A percentile compares a stretch with the other conserved stretches of the same genome.
Evolutionary conservation across 768 basidiomycete genomes (phyloP).

Genomic region (Tephrocybe sp.): DNA sequence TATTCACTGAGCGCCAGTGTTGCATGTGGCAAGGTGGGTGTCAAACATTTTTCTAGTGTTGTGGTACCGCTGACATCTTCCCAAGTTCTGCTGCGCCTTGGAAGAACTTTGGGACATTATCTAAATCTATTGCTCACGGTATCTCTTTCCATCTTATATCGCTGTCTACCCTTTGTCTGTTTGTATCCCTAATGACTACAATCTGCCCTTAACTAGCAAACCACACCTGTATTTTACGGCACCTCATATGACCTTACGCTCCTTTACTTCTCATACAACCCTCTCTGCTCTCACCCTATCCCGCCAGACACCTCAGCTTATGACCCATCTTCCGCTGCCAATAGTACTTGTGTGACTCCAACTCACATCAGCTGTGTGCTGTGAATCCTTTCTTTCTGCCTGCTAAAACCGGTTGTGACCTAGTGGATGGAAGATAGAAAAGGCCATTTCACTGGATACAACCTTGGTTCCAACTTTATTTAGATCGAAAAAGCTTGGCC

Average conservation of each 20-base stretch:
- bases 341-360: too few relatives aligned
- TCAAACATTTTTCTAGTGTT: not conserved
- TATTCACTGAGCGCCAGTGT: slow-evolving; percentile 92
- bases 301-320: slow-evolving; percentile 6
- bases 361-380: too few relatives aligned
- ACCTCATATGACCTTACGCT: slow-evolving; percentile 8
- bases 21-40: slow-evolving; percentile 91
- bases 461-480: too few relatives aligned
- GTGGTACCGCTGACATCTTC: not conserved
- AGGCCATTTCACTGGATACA: too few relatives aligned
- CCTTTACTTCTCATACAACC: slow-evolving; percentile 7
- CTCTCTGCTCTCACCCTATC: too few relatives aligned
- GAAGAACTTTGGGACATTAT: slow-evolving; percentile 97
- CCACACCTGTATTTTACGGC: slow-evolving; percentile 13
- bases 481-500: too few relatives aligned
- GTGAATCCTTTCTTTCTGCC: too few relatives aligned
- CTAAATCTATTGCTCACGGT: slow-evolving; percentile 29
- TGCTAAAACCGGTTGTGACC: too few relatives aligned
- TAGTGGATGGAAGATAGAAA: too few relatives aligned
- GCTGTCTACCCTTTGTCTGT: slow-evolving; percentile 7
- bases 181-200: slow-evolving; percentile 28
- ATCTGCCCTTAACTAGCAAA: slow-evolving; percentile 49
- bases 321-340: not conserved
- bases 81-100: slow-evolving; percentile 83
- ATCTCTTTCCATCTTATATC: not conserved